Evolutionary conservation across 2,329 filamentous ascomycete species (phyloP).

Genomic region (Aspergillus texensis): DNA sequence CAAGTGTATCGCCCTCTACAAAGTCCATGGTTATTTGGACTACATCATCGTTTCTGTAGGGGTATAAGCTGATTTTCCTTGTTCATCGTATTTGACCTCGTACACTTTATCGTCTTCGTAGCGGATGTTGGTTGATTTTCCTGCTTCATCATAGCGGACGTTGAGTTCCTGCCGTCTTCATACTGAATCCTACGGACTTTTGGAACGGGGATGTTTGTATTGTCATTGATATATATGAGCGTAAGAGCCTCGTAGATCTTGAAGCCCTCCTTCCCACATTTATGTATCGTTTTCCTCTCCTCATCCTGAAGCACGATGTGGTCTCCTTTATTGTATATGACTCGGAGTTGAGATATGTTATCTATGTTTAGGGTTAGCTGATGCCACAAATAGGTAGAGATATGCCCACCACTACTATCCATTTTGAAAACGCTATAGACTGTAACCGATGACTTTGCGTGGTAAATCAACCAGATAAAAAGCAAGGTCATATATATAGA

Average conservation of each 20-base stretch:
- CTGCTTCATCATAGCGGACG: neutral
- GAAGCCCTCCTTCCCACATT: neutral
- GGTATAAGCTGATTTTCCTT: rapidly evolving
- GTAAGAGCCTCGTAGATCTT: neutral
- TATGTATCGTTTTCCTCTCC: neutral
- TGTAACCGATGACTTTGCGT: neutral
- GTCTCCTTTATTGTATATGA: neutral
- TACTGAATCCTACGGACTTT: neutral
- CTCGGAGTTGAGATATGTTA: neutral
- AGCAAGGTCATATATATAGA: neutral
- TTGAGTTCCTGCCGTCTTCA: neutral
- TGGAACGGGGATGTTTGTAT: neutral
- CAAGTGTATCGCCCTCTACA: neutral
- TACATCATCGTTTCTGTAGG: rapidly evolving
- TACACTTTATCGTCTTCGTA: too few species aligned
- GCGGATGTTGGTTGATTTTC: neutral
- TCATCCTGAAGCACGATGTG: neutral
- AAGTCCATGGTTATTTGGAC: neutral
- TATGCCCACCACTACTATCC: neutral
- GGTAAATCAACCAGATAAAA: neutral
- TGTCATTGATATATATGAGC: neutral
- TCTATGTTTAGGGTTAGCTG: neutral
- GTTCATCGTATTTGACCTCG: neutral
- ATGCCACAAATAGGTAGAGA: neutral
- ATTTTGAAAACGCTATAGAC: neutral